Evolutionary conservation across 1,284 basidiomycete species (phyloP).

Genomic region (Trichosporon asahii): DNA sequence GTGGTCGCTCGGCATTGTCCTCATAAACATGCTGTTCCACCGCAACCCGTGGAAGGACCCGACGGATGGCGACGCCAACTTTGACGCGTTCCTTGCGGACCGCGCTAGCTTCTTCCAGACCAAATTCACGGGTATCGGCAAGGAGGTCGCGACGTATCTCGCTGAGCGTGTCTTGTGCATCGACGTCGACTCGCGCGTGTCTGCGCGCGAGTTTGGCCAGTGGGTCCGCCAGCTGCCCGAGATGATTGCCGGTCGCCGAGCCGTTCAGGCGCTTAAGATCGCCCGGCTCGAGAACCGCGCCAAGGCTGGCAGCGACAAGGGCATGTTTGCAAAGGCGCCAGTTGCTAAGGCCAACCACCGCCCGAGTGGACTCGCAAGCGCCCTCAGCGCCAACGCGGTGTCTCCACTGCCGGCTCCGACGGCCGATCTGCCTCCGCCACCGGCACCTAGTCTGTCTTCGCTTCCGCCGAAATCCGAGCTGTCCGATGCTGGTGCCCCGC

Average conservation of each 20-base stretch:
- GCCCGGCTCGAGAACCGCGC: constrained; percentile 35
- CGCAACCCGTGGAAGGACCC: constrained; percentile 98
- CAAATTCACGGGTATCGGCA: constrained; percentile 89
- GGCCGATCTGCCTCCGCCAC: background rate
- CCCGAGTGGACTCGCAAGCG: constrained; percentile 37
- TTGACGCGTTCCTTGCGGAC: constrained; percentile 73
- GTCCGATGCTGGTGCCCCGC: background rate
- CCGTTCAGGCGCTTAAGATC: constrained; percentile 41
- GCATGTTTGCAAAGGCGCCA: constrained; percentile 45
- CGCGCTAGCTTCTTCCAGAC: constrained; percentile 81
- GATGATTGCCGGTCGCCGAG: constrained; percentile 58
- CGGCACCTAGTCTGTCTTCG: constrained; percentile 12
- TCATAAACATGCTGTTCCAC: constrained; percentile 99
- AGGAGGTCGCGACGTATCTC: constrained; percentile 78
- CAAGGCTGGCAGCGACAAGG: constrained; percentile 30
- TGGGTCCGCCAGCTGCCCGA: constrained; percentile 80
- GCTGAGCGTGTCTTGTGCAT: constrained; percentile 83
- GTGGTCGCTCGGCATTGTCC: constrained; percentile 96
- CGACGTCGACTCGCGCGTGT: constrained; percentile 59
- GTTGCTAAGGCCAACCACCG: constrained; percentile 26
- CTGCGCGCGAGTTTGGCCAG: constrained; percentile 75
- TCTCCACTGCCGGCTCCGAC: constrained; percentile 1
- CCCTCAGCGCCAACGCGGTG: constrained; percentile 22
- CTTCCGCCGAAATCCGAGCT: constrained; percentile 22
- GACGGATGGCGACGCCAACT: constrained; percentile 69